Evolutionary conservation across 1,284 basidiomycete genomes (phyloP).

Genomic region (Exobasidium cylindrosporum): DNA sequence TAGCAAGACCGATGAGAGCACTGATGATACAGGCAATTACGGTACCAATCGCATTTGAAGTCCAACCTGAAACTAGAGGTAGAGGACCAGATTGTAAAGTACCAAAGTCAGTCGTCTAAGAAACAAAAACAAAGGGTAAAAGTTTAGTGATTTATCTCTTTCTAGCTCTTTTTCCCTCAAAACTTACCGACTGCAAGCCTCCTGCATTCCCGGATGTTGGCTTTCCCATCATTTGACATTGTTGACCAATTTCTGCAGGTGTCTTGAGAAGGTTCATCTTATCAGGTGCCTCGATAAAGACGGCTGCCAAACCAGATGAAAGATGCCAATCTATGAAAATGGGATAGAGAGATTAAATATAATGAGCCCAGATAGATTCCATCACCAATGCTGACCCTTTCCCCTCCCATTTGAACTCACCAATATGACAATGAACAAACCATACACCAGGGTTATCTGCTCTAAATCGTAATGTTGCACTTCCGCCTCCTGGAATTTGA

Average conservation of each 20-base stretch:
- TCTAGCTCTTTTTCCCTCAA: not conserved
- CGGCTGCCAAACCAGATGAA: slow-evolving; percentile 68
- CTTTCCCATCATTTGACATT: slow-evolving; percentile 67
- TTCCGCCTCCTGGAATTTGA: slow-evolving; percentile 63
- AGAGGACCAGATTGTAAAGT: slow-evolving; percentile 24
- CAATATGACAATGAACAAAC: slow-evolving; percentile 54
- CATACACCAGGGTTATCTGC: slow-evolving; percentile 81
- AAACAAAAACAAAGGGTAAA: no score
- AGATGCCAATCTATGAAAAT: slow-evolving; percentile 66
- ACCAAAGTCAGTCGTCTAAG: slow-evolving; percentile 29
- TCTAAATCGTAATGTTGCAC: slow-evolving; percentile 67
- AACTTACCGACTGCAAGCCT: slow-evolving; percentile 37
- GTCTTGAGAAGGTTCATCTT: slow-evolving; percentile 57
- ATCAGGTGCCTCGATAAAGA: slow-evolving; percentile 72
- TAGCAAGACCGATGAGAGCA: slow-evolving; percentile 73
- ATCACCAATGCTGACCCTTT: not conserved
- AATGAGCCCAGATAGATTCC: no score
- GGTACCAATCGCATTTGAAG: slow-evolving; percentile 64
- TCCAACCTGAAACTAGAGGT: slow-evolving; percentile 41
- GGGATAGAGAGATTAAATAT: no score
- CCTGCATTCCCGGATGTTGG: slow-evolving; percentile 57
- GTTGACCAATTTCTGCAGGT: slow-evolving; percentile 65
- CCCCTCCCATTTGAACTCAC: not conserved
- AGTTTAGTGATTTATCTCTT: no score
- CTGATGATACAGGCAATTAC: slow-evolving; percentile 80